Evolutionary conservation across 208 protist species (phyloP).

Genomic region (Naegleria fowleri): DNA sequence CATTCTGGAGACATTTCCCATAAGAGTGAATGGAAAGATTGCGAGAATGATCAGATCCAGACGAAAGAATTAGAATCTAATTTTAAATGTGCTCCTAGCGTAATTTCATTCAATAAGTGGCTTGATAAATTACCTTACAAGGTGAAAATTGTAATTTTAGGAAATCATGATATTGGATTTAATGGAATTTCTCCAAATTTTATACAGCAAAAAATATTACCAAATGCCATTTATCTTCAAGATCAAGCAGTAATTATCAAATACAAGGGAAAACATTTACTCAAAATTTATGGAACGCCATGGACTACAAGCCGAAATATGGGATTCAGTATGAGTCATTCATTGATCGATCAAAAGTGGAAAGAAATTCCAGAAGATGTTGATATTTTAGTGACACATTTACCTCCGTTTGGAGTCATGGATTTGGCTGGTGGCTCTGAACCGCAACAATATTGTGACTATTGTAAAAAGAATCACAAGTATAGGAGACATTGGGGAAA

Average conservation of each 20-base stretch:
- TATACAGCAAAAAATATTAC: background rate
- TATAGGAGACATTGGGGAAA: background rate
- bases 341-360: background rate
- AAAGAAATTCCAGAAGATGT: background rate
- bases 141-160: constrained; percentile 37
- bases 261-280: background rate
- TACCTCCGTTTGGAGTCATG: background rate
- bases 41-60: background rate
- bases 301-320: background rate
- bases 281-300: background rate
- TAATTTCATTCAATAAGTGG: constrained; percentile 36
- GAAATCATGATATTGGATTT: constrained; percentile 35
- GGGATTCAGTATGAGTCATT: background rate
- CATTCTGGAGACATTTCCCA: constrained; percentile 39
- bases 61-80: background rate
- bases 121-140: constrained; percentile 37
- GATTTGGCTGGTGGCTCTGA: background rate
- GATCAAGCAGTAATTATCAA: background rate
- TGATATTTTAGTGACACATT: background rate
- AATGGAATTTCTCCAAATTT: background rate
- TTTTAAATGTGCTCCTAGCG: background rate
- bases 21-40: constrained; percentile 24
- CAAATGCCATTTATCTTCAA: background rate
- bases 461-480: background rate
- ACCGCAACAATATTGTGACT: background rate